A percentile compares a stretch with the other conserved stretches of the same genome.
phyloP scores from a whole-genome alignment of 768 basidiomycete genomes.

The Leucocoprinus sp. region DNA sequence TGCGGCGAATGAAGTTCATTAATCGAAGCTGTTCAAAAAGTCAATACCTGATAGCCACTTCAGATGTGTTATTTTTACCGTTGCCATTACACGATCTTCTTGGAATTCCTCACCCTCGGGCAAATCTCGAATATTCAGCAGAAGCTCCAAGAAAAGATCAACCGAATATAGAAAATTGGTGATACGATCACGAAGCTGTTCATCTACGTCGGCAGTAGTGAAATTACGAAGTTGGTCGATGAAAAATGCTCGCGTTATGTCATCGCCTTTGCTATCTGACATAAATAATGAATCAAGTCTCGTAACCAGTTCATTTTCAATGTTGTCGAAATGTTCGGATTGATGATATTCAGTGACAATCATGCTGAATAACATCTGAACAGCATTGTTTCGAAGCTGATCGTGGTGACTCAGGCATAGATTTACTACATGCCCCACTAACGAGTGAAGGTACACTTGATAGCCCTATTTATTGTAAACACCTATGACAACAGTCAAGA shows the following conservation, averaged over 20 bases:
- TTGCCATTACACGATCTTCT: constrained; percentile 91
- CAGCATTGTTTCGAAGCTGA: constrained; percentile 80
- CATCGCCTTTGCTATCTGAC: constrained; percentile 86
- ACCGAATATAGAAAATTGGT: constrained; percentile 82
- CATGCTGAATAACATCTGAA: constrained; percentile 92
- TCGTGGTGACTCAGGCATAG: constrained; percentile 95
- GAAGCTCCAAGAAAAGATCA: constrained; percentile 84
- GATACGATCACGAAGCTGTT: constrained; percentile 68
- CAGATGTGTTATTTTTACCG: constrained; percentile 34
- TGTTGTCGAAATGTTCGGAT: constrained; percentile 75
- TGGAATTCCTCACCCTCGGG: constrained; percentile 92
- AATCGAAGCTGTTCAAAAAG: constrained; percentile 54
- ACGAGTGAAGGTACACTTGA: constrained; percentile 71
- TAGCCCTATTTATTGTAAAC: constrained; percentile 50
- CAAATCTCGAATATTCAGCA: constrained; percentile 79
- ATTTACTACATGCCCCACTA: constrained; percentile 86
- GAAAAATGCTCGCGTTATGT: constrained; percentile 89
- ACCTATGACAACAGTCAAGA: background rate
- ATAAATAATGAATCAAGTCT: constrained; percentile 88
- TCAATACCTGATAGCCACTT: constrained; percentile 10
- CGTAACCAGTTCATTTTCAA: constrained; percentile 89
- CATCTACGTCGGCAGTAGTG: constrained; percentile 74
- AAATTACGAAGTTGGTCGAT: constrained; percentile 90
- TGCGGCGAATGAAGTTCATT: constrained; percentile 90
- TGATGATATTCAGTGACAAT: constrained; percentile 88